Evolutionary conservation across 2,329 filamentous ascomycete genomes (phyloP).

Genomic region (Colletotrichum nymphaeae): DNA sequence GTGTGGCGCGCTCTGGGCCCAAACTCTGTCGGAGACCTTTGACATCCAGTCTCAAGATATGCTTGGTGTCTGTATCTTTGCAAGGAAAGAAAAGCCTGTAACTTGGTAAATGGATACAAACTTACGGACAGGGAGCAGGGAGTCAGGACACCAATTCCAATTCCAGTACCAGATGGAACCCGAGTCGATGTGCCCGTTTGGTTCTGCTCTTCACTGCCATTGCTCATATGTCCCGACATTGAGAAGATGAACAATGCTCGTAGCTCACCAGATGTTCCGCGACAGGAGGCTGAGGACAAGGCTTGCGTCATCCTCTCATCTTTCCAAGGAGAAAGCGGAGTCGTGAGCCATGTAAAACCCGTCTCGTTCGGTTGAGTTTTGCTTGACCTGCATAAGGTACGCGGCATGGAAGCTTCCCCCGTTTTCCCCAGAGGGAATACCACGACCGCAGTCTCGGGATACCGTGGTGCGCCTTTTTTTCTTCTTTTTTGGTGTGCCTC

Average conservation of each 20-base stretch:
- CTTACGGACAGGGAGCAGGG: background rate
- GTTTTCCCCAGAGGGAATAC: background rate
- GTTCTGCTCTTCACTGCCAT: background rate
- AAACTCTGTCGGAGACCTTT: constrained; percentile 9
- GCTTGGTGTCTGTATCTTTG: background rate
- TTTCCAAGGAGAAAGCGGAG: background rate
- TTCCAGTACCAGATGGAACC: background rate
- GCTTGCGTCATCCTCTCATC: constrained; percentile 8
- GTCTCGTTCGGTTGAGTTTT: constrained; percentile 4
- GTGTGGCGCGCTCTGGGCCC: constrained; percentile 4
- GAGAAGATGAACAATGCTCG: background rate
- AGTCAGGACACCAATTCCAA: background rate
- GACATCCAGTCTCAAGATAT: background rate
- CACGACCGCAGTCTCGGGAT: constrained; percentile 23
- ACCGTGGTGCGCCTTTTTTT: background rate
- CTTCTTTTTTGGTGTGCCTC: background rate
- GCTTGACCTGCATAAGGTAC: constrained; percentile 1
- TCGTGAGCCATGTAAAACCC: background rate
- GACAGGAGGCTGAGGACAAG: background rate
- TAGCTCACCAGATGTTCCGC: background rate
- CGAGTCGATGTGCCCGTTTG: background rate
- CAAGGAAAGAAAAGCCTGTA: background rate
- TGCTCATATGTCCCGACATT: background rate
- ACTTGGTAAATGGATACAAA: too few species aligned
- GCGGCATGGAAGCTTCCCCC: constrained; percentile 10